These are phyloP conservation scores for Lepidium africanum DNA, from an alignment of 345 rosid genomes.

Conservation along the genomic window DNA sequence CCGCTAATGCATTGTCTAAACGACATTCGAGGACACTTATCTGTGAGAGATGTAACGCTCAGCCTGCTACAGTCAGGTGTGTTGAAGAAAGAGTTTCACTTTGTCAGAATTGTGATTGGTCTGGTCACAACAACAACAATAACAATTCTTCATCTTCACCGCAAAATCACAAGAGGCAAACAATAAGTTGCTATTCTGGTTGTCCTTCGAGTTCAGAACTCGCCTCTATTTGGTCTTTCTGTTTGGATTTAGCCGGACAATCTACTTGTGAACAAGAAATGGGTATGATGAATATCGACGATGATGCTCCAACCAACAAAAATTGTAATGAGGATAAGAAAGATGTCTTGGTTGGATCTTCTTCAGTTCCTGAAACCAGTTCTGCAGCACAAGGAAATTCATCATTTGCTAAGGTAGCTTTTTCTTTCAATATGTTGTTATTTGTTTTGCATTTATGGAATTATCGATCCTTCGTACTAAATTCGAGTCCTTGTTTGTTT, in stretches of 20 bases:
- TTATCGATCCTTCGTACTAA: neutral
- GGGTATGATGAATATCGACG: slow-evolving; percentile 83
- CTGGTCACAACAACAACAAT: slow-evolving; percentile 47
- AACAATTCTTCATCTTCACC: slow-evolving; percentile 31
- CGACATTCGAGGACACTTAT: slow-evolving; percentile 82
- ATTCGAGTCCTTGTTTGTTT: neutral
- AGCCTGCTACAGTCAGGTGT: slow-evolving; percentile 80
- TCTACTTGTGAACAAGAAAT: slow-evolving; percentile 67
- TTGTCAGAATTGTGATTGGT: slow-evolving; percentile 98
- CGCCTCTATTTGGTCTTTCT: slow-evolving; percentile 85
- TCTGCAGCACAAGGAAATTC: slow-evolving; percentile 33
- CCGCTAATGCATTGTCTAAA: slow-evolving; percentile 87
- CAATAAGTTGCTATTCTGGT: slow-evolving; percentile 72
- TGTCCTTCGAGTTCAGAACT: slow-evolving; percentile 90
- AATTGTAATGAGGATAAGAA: slow-evolving; percentile 36
- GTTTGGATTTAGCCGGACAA: slow-evolving; percentile 41
- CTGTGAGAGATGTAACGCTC: slow-evolving; percentile 85
- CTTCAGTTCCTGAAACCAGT: slow-evolving; percentile 28
- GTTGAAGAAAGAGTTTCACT: slow-evolving; percentile 68
- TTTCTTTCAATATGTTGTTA: neutral
- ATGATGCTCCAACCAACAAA: slow-evolving; percentile 32
- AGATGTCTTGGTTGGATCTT: slow-evolving; percentile 10
- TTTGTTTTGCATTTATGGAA: neutral
- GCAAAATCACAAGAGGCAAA: slow-evolving; percentile 63
- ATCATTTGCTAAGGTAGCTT: slow-evolving; percentile 47